Evolutionary conservation across 192 early-diverging fungal species (phyloP).

Genomic region (Coemansia sp.): DNA sequence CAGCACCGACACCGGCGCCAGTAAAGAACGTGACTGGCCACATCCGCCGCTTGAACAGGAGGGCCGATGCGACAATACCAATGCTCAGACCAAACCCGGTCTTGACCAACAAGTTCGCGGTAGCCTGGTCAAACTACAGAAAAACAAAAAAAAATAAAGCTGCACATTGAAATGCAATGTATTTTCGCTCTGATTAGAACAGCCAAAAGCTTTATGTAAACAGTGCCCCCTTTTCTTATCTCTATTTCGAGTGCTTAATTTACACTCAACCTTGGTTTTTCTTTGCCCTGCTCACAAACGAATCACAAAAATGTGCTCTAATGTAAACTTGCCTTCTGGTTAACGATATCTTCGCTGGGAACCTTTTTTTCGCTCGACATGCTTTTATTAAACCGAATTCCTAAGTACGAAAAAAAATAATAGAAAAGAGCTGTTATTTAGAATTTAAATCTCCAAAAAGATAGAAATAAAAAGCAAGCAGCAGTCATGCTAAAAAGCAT

Average conservation of each 20-base stretch:
- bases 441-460: not conserved
- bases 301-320: too few species aligned
- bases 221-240: not conserved
- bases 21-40: slow-evolving; percentile 85
- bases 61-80: slow-evolving; percentile 81
- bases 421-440: not conserved
- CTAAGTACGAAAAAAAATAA: slow-evolving; percentile 1
- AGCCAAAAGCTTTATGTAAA: not conserved
- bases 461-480: too few species aligned
- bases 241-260: not conserved
- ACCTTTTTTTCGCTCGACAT: slow-evolving; percentile 29
- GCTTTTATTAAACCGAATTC: not conserved
- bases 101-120: slow-evolving; percentile 80
- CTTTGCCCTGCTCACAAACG: too few species aligned
- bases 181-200: too few species aligned
- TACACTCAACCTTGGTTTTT: too few species aligned
- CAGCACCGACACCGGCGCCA: slow-evolving; percentile 77
- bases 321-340: slow-evolving; percentile 60
- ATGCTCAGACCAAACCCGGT: slow-evolving; percentile 76
- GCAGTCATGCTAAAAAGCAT: too few species aligned
- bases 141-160: not conserved
- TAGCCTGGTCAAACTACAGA: slow-evolving; percentile 78
- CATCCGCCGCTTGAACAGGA: slow-evolving; percentile 79
- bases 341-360: slow-evolving; percentile 61
- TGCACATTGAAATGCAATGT: too few species aligned